These are phyloP conservation scores for Tuber borchii DNA, from an alignment of 495 filamentous ascomycete species.

Conservation along the genomic window DNA sequence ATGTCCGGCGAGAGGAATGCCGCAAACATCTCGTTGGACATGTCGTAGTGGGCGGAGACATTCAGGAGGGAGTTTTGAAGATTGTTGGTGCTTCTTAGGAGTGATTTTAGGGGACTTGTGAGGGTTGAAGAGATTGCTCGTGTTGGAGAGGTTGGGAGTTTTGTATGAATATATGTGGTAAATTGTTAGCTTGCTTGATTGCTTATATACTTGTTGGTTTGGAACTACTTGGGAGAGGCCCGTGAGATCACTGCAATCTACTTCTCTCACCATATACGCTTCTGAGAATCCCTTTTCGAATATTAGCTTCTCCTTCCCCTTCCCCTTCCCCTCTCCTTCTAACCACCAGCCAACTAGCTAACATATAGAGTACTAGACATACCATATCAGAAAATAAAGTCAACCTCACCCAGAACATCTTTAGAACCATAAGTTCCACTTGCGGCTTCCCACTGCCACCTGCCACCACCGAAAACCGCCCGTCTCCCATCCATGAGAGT, in stretches of 20 bases:
- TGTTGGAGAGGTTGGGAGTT: slow-evolving; percentile 55
- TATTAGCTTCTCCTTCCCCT: neutral
- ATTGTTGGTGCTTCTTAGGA: slow-evolving; percentile 58
- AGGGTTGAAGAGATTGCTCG: slow-evolving; percentile 53
- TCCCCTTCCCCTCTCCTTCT: slow-evolving; percentile 12
- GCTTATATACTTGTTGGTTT: neutral
- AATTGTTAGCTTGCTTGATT: slow-evolving; percentile 7
- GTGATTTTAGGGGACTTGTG: slow-evolving; percentile 48
- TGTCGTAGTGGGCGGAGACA: slow-evolving; percentile 66
- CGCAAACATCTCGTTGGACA: slow-evolving; percentile 66
- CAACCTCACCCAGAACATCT: slow-evolving; percentile 59
- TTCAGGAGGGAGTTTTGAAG: slow-evolving; percentile 59
- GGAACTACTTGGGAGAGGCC: slow-evolving; percentile 55
- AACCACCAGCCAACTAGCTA: neutral
- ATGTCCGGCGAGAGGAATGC: slow-evolving; percentile 67
- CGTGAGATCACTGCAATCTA: slow-evolving; percentile 57
- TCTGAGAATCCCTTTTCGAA: slow-evolving; percentile 55
- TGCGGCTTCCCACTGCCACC: slow-evolving; percentile 26
- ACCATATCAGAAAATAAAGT: slow-evolving; percentile 61
- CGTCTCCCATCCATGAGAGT: slow-evolving; percentile 42
- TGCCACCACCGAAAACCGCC: slow-evolving; percentile 28
- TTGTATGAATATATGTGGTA: slow-evolving; percentile 54
- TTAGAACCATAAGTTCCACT: slow-evolving; percentile 50
- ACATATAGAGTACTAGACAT: neutral
- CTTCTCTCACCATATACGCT: slow-evolving; percentile 63